These are phyloP conservation scores for Saccharomycopsis microspora DNA, from an alignment of 805 yeast species.

Conservation along the genomic window DNA sequence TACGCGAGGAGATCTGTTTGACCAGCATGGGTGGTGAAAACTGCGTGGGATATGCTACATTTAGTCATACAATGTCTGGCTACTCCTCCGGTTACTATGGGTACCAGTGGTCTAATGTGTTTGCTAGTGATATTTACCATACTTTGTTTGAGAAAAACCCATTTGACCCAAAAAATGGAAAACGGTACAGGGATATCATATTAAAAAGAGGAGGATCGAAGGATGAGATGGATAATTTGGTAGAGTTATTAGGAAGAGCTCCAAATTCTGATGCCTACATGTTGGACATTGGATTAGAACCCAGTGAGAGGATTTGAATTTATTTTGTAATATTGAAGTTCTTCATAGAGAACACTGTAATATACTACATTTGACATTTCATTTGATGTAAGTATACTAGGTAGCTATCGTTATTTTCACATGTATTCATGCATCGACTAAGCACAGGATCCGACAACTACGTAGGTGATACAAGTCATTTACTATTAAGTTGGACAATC, in stretches of 20 bases:
- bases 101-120: slow-evolving; percentile 75
- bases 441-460: too few species aligned
- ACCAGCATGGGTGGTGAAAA: slow-evolving; percentile 40
- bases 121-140: slow-evolving; percentile 74
- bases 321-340: too few species aligned
- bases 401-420: too few species aligned
- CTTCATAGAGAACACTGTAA: too few species aligned
- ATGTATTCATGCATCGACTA: too few species aligned
- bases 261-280: slow-evolving; percentile 68
- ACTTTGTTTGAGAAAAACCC: slow-evolving; percentile 58
- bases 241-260: slow-evolving; percentile 60
- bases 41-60: slow-evolving; percentile 59
- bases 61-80: slow-evolving; percentile 78
- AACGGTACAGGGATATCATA: slow-evolving; percentile 56
- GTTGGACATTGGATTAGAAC: slow-evolving; percentile 41
- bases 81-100: slow-evolving; percentile 83
- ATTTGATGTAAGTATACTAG: too few species aligned
- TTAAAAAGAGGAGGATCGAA: slow-evolving; percentile 64
- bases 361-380: too few species aligned
- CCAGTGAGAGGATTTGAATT: background rate
- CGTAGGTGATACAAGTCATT: too few species aligned
- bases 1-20: slow-evolving; percentile 49
- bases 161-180: slow-evolving; percentile 47
- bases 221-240: slow-evolving; percentile 55
- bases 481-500: too few species aligned